Percentiles rank a stretch among this genome's conserved stretches.
These are phyloP conservation scores for Ganoderma sp. DNA, from an alignment of 1,284 basidiomycete species.

Conservation along the genomic window DNA sequence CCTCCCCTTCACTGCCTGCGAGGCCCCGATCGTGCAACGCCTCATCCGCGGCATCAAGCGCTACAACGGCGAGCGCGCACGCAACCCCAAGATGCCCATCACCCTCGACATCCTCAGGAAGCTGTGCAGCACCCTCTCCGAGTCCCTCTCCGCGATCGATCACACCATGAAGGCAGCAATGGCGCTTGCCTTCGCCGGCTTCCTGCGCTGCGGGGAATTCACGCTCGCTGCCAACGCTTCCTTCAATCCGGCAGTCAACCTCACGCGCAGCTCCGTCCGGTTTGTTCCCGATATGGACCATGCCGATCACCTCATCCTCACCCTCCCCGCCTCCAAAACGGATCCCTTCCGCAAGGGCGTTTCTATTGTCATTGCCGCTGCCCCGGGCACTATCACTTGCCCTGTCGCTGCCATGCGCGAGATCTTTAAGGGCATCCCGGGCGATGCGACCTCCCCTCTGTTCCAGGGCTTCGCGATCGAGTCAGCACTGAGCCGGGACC, in stretches of 20 bases:
- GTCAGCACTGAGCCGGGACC: not conserved
- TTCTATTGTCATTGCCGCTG: slow-evolving; percentile 37
- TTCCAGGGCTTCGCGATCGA: not conserved
- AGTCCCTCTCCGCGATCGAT: slow-evolving; percentile 20
- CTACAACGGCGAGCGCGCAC: slow-evolving; percentile 36
- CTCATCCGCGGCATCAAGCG: slow-evolving; percentile 39
- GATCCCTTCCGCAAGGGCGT: slow-evolving; percentile 47
- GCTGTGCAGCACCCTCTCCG: not conserved
- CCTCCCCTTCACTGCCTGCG: slow-evolving; percentile 34
- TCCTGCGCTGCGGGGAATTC: slow-evolving; percentile 43
- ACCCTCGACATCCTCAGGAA: slow-evolving; percentile 32
- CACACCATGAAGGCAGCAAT: slow-evolving; percentile 33
- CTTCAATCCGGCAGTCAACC: slow-evolving; percentile 36
- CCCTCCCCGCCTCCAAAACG: slow-evolving; percentile 46
- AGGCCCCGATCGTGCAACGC: slow-evolving; percentile 34
- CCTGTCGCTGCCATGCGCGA: slow-evolving; percentile 33
- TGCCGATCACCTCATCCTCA: slow-evolving; percentile 38
- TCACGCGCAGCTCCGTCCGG: slow-evolving; percentile 36
- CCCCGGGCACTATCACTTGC: slow-evolving; percentile 35
- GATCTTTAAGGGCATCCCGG: not conserved
- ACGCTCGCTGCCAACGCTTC: slow-evolving; percentile 25
- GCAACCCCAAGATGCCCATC: slow-evolving; percentile 35
- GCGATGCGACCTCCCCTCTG: not conserved
- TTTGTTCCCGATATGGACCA: slow-evolving; percentile 36
- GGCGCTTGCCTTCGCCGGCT: slow-evolving; percentile 40